phyloP scores from a whole-genome alignment of 176 grass and related monocot genomes.

The Chrysopogon serrulatus region DNA sequence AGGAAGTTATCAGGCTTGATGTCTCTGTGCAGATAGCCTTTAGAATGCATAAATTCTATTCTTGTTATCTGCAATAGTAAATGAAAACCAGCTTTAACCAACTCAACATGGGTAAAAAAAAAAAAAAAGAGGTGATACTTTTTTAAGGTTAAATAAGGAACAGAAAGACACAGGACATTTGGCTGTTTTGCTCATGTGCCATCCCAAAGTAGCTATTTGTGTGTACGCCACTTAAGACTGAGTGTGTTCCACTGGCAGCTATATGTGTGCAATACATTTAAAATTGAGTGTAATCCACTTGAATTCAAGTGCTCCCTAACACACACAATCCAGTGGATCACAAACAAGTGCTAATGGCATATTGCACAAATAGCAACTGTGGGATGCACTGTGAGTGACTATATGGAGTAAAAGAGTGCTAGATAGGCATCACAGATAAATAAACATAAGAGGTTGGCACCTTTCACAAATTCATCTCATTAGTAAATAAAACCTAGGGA shows the following conservation, averaged over 20 bases:
- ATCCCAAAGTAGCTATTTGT: background rate
- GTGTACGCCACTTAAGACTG: background rate
- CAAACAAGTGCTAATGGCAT: background rate
- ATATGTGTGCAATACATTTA: background rate
- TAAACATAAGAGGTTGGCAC: background rate
- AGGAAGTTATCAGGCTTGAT: constrained; percentile 87
- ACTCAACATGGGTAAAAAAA: background rate
- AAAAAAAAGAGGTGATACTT: background rate
- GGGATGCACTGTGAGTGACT: background rate
- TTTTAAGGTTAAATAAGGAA: background rate
- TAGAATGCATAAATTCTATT: constrained; percentile 79
- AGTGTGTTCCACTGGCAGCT: background rate
- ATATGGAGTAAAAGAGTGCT: background rate
- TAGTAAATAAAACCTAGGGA: constrained; percentile 4
- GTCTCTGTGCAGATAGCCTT: constrained; percentile 78
- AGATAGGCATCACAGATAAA: background rate
- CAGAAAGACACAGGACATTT: background rate
- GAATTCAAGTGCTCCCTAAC: background rate
- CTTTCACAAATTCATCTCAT: background rate
- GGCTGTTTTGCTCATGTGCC: background rate
- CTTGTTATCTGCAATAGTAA: constrained; percentile 50
- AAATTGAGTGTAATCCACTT: background rate
- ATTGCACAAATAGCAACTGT: background rate
- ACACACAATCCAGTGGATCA: background rate
- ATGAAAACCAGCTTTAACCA: background rate